Evolutionary conservation across 2,329 filamentous ascomycete species (phyloP).

Genomic region (Hypoxylon sp.): DNA sequence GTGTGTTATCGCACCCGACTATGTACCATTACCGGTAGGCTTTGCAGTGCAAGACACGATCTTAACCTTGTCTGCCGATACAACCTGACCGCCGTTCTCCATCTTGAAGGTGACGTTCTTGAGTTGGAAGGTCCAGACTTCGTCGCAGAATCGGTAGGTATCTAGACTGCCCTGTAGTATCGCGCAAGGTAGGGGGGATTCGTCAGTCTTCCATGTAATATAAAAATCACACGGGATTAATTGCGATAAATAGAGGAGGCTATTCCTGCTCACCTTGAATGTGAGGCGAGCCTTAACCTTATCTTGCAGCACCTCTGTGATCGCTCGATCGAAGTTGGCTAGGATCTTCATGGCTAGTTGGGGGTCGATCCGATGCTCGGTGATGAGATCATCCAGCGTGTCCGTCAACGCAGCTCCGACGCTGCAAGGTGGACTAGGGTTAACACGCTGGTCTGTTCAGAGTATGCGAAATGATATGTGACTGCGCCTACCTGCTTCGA

Average conservation of each 20-base stretch:
- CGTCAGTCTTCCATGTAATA: too few species aligned
- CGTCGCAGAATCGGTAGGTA: constrained; percentile 99
- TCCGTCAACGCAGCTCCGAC: constrained; percentile 94
- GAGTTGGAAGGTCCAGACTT: constrained; percentile 99
- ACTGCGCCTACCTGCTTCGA: constrained; percentile 81
- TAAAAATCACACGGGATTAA: too few species aligned
- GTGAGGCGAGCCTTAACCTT: constrained; percentile 90
- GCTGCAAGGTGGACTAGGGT: too few species aligned
- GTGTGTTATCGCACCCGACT: too few species aligned
- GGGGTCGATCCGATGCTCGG: constrained; percentile 92
- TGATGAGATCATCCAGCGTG: constrained; percentile 96
- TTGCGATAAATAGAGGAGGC: too few species aligned
- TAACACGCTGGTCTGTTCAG: too few species aligned
- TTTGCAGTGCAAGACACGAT: constrained; percentile 98
- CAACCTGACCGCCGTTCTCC: constrained; percentile 76
- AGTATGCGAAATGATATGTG: too few species aligned
- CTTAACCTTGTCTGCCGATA: constrained; percentile 92
- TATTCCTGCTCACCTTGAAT: constrained; percentile 98
- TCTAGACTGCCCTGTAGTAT: constrained; percentile 83
- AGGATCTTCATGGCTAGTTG: constrained; percentile 99
- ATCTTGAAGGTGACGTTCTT: constrained; percentile 99
- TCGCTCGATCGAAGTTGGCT: constrained; percentile 91
- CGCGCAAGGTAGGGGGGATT: too few species aligned
- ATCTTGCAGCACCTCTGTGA: constrained; percentile 89
- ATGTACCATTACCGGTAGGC: constrained; percentile 44